Evolutionary conservation across 768 basidiomycete genomes (phyloP).

Genomic region (Leccinum subgranulosum): DNA sequence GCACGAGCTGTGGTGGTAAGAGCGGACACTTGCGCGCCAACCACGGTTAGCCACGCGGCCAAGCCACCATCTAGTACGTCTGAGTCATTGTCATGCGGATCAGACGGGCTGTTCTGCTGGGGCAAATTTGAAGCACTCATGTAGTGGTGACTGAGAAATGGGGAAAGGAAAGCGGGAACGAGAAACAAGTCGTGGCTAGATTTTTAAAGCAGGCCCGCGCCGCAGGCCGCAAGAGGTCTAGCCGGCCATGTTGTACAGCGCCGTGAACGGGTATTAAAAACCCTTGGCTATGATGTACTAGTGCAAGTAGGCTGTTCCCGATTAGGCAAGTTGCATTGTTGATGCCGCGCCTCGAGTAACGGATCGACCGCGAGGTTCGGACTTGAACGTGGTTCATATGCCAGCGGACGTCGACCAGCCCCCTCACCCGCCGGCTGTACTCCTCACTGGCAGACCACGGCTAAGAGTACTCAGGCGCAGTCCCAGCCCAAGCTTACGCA

Average conservation of each 20-base stretch:
- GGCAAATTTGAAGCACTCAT: constrained; percentile 1
- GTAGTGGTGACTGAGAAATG: not conserved
- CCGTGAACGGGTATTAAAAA: not conserved
- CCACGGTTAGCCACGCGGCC: constrained; percentile 23
- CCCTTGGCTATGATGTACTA: too few species aligned
- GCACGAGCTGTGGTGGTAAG: not conserved
- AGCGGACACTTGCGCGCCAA: constrained; percentile 21
- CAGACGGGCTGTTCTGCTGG: not conserved
- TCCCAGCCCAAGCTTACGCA: constrained; percentile 9
- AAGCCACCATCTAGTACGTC: constrained; percentile 24
- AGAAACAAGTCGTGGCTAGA: not conserved
- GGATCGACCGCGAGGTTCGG: not conserved
- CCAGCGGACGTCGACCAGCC: not conserved
- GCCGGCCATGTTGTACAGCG: not conserved
- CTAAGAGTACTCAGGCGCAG: constrained; percentile 20
- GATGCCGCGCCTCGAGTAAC: not conserved
- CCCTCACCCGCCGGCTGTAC: too few species aligned
- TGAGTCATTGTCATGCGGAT: not conserved
- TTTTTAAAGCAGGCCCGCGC: not conserved
- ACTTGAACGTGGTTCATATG: not conserved
- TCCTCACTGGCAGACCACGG: constrained; percentile 11
- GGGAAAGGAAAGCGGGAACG: not conserved
- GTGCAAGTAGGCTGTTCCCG: not conserved
- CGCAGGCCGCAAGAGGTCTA: too few species aligned
- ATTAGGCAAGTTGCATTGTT: not conserved